A percentile compares a stretch with the other conserved stretches of the same genome.
Evolutionary conservation across 2,329 filamentous ascomycete genomes (phyloP).

Genomic region (Botrytis medusae): DNA sequence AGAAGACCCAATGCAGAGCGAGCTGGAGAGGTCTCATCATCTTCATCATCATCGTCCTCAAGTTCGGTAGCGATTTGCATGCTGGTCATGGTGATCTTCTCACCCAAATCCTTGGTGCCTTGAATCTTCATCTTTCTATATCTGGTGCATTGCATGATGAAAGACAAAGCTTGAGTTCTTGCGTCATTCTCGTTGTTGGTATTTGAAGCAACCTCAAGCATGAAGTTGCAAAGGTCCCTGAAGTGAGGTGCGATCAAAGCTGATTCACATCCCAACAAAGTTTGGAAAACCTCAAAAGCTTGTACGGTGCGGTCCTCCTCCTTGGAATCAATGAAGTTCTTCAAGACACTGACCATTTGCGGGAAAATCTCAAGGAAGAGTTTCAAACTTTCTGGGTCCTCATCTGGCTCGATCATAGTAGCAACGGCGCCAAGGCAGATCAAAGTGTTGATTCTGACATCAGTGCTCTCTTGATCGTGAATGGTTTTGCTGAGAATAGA

Average conservation of each 20-base stretch:
- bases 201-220: constrained; percentile 82
- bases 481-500: constrained; percentile 83
- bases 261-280: constrained; percentile 85
- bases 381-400: constrained; percentile 71
- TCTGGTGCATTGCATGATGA: constrained; percentile 87
- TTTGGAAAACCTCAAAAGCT: constrained; percentile 96
- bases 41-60: constrained; percentile 69
- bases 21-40: constrained; percentile 80
- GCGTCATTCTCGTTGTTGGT: constrained; percentile 78
- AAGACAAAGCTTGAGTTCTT: constrained; percentile 84
- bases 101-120: constrained; percentile 77
- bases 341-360: constrained; percentile 84
- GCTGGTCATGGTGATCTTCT: constrained; percentile 82
- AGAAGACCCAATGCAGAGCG: constrained; percentile 83
- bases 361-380: constrained; percentile 80
- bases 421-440: constrained; percentile 85
- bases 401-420: constrained; percentile 83
- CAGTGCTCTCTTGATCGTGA: constrained; percentile 82
- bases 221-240: constrained; percentile 86
- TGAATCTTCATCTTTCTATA: constrained; percentile 97
- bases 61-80: constrained; percentile 90
- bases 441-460: constrained; percentile 93
- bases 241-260: constrained; percentile 82
- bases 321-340: constrained; percentile 73
- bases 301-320: constrained; percentile 89